These are phyloP conservation scores for Microbotryum violaceum DNA, from an alignment of 1,284 basidiomycete species.

Conservation along the genomic window DNA sequence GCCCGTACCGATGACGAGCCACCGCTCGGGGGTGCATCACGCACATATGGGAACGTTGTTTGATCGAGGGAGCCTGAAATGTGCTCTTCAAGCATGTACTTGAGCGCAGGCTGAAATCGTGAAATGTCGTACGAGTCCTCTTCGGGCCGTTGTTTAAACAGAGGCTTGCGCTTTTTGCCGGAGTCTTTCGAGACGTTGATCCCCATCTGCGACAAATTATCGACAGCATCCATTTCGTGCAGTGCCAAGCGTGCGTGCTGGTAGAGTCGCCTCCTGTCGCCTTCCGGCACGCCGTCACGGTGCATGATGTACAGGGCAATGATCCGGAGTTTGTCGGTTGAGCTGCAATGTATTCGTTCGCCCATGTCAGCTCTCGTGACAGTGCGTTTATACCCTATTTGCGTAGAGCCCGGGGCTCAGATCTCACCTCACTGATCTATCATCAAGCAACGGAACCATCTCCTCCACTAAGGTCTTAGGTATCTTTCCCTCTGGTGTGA, in stretches of 20 bases:
- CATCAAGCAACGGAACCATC: constrained; percentile 94
- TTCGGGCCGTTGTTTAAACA: constrained; percentile 57
- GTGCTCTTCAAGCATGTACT: constrained; percentile 82
- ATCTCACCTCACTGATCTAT: constrained; percentile 66
- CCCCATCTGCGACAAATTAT: constrained; percentile 77
- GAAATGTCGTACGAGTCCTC: constrained; percentile 95
- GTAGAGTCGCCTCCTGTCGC: constrained; percentile 86
- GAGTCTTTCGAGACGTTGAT: constrained; percentile 65
- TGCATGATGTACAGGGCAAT: constrained; percentile 93
- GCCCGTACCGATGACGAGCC: constrained; percentile 6
- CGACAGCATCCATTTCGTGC: constrained; percentile 88
- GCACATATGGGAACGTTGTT: constrained; percentile 78
- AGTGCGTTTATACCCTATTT: background rate
- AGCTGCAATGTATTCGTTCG: constrained; percentile 47
- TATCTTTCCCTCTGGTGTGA: constrained; percentile 77
- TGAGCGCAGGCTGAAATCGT: constrained; percentile 79
- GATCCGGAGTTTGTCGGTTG: constrained; percentile 87
- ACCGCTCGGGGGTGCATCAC: constrained; percentile 63
- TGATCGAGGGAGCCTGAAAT: constrained; percentile 68
- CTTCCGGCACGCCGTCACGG: constrained; percentile 94
- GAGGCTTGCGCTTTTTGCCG: constrained; percentile 54
- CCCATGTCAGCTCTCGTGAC: background rate
- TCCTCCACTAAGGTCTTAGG: constrained; percentile 93
- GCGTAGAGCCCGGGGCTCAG: background rate
- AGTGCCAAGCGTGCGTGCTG: constrained; percentile 88